Evolutionary conservation across 768 basidiomycete species (phyloP).

Genomic region (Lactarius pseudohatsudake): DNA sequence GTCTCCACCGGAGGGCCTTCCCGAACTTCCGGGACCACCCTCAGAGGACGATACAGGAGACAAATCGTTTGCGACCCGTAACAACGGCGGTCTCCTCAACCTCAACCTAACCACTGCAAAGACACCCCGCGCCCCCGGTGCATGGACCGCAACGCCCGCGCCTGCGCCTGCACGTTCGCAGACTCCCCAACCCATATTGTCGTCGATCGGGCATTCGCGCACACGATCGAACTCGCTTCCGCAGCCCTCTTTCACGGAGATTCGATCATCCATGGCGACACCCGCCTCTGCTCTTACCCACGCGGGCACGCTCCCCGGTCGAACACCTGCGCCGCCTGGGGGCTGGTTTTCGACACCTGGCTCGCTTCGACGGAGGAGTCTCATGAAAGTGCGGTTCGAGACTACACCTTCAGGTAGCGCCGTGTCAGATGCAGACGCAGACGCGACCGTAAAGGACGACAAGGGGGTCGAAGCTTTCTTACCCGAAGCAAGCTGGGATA

Average conservation of each 20-base stretch:
- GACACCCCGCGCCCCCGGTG: constrained; percentile 49
- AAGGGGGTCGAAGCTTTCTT: background rate
- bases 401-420: no score
- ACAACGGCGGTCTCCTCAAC: constrained; percentile 25
- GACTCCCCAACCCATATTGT: constrained; percentile 17
- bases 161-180: constrained; percentile 31
- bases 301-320: constrained; percentile 22
- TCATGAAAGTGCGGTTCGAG: no score
- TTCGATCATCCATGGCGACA: background rate
- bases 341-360: constrained; percentile 55
- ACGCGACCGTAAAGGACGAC: no score
- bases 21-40: constrained; percentile 66
- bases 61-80: constrained; percentile 31
- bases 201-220: constrained; percentile 15
- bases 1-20: constrained; percentile 59
- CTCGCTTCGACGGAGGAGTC: constrained; percentile 32
- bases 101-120: constrained; percentile 40
- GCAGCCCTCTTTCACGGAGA: constrained; percentile 17
- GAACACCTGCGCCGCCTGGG: constrained; percentile 50
- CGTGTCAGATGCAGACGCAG: no score
- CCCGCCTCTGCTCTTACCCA: constrained; percentile 21
- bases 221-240: constrained; percentile 28
- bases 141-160: constrained; percentile 42
- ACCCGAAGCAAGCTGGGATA: constrained; percentile 21
- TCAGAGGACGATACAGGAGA: constrained; percentile 46